Percentiles rank a stretch among this genome's conserved stretches.
phyloP scores from a whole-genome alignment of 2,329 filamentous ascomycete genomes.

The Penicillium paneum region DNA sequence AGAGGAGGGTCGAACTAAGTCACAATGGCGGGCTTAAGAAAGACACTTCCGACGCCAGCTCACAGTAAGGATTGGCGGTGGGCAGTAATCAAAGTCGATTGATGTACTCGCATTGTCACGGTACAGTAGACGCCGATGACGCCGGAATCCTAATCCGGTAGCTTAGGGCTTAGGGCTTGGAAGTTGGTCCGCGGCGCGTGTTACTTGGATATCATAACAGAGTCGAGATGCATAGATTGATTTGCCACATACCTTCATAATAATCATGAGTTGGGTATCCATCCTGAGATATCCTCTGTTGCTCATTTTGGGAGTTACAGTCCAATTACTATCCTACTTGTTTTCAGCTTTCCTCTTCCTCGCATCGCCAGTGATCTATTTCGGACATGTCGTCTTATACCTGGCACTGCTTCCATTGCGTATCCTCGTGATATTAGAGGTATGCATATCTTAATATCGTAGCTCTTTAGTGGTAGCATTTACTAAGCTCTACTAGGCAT shows the following conservation, averaged over 20 bases:
- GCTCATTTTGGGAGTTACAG: slow-evolving; percentile 10
- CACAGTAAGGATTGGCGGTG: slow-evolving; percentile 9
- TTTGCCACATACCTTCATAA: not conserved
- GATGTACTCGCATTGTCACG: slow-evolving; percentile 5
- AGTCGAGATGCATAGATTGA: not conserved
- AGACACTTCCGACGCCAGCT: slow-evolving; percentile 10
- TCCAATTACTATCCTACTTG: slow-evolving; percentile 17
- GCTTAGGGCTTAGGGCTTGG: slow-evolving; percentile 25
- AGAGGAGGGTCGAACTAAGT: slow-evolving; percentile 3
- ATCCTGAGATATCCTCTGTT: not conserved
- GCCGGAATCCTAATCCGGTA: slow-evolving; percentile 16
- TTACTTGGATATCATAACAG: slow-evolving; percentile 7
- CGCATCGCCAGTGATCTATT: slow-evolving; percentile 48
- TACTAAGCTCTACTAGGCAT: slow-evolving; percentile 10
- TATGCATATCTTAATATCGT: slow-evolving; percentile 27
- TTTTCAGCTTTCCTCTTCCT: slow-evolving; percentile 38
- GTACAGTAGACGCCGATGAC: slow-evolving; percentile 21
- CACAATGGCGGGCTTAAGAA: slow-evolving; percentile 25
- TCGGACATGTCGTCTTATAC: slow-evolving; percentile 43
- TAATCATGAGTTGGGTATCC: slow-evolving; percentile 1
- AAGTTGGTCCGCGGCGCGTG: slow-evolving; percentile 2
- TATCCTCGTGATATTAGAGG: slow-evolving; percentile 56
- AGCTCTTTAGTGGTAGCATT: not conserved
- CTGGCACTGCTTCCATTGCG: slow-evolving; percentile 49
- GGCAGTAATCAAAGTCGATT: slow-evolving; percentile 9